These are phyloP conservation scores for Candida anglica DNA, from an alignment of 805 yeast genomes.

Conservation along the genomic window DNA sequence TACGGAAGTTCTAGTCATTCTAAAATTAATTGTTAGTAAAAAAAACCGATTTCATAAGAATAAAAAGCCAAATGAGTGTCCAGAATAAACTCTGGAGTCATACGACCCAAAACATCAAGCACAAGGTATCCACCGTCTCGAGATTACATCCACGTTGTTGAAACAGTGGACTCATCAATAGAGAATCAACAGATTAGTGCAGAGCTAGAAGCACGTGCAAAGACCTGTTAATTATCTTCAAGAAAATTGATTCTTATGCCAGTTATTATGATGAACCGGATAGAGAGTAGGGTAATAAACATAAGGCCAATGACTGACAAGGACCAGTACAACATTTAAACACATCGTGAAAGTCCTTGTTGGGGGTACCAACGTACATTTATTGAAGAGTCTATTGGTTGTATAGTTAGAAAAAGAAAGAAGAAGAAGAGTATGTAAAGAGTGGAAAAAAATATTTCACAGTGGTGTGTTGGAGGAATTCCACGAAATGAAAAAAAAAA, in stretches of 20 bases:
- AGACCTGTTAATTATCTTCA: slow-evolving; percentile 10
- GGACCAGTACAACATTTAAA: too few relatives aligned
- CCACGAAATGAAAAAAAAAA: too few relatives aligned
- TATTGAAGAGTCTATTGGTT: too few relatives aligned
- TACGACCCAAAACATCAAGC: slow-evolving; percentile 6
- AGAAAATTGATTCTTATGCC: slow-evolving; percentile 16
- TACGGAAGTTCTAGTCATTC: slow-evolving; percentile 32
- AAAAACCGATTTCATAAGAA: slow-evolving; percentile 5
- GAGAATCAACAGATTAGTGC: slow-evolving; percentile 5
- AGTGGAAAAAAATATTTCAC: too few relatives aligned
- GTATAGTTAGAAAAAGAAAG: too few relatives aligned
- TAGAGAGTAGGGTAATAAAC: too few relatives aligned
- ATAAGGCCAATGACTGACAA: too few relatives aligned
- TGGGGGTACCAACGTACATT: too few relatives aligned
- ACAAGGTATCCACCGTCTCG: slow-evolving; percentile 26
- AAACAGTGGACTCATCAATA: slow-evolving; percentile 7
- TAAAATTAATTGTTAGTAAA: slow-evolving; percentile 11
- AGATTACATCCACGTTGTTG: slow-evolving; percentile 11
- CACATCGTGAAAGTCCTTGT: too few relatives aligned
- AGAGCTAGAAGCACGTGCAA: too few relatives aligned
- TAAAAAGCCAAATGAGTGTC: slow-evolving; percentile 38
- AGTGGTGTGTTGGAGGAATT: too few relatives aligned
- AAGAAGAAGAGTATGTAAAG: too few relatives aligned
- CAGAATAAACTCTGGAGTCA: slow-evolving; percentile 25
- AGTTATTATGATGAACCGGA: slow-evolving; percentile 4